Evolutionary conservation across 1,284 basidiomycete genomes (phyloP).

Genomic region (Binderoboletus segoi): DNA sequence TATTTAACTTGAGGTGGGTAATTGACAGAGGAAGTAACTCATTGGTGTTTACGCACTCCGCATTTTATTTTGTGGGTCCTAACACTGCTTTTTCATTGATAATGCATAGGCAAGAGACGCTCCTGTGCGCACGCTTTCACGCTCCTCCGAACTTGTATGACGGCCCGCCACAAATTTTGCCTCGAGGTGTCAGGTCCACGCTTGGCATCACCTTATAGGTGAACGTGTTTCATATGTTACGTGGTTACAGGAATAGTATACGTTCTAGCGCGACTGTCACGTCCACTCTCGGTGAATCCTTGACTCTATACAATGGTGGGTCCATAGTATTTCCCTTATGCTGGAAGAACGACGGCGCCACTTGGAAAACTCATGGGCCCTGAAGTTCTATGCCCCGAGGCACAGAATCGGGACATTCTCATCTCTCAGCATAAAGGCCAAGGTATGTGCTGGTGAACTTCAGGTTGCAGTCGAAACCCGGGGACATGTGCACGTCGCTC

Average conservation of each 20-base stretch:
- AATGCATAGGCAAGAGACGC: not conserved
- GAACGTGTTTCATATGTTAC: constrained; percentile 6
- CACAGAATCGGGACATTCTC: constrained; percentile 10
- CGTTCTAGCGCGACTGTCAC: not conserved
- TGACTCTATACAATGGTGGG: not conserved
- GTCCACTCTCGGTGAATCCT: not conserved
- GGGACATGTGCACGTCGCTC: constrained; percentile 20
- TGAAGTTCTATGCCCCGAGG: not conserved
- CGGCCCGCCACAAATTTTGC: constrained; percentile 28
- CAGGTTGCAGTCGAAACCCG: constrained; percentile 13
- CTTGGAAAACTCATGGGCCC: not conserved
- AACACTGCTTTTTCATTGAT: not conserved
- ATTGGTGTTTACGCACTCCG: not conserved
- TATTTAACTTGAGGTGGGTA: not conserved
- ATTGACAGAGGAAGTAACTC: not conserved
- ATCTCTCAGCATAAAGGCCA: constrained; percentile 21
- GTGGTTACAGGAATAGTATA: not conserved
- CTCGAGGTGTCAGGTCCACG: constrained; percentile 6
- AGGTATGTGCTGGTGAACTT: constrained; percentile 15
- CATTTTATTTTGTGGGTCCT: constrained; percentile 7
- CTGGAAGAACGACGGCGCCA: constrained; percentile 20
- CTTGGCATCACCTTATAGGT: constrained; percentile 2
- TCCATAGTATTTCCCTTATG: constrained; percentile 2
- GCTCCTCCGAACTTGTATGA: not conserved
- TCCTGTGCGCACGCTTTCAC: constrained; percentile 19